Percentiles rank a stretch among this genome's conserved stretches.
phyloP scores from a whole-genome alignment of 2,329 filamentous ascomycete species.

The Plenodomus tracheiphilus region DNA sequence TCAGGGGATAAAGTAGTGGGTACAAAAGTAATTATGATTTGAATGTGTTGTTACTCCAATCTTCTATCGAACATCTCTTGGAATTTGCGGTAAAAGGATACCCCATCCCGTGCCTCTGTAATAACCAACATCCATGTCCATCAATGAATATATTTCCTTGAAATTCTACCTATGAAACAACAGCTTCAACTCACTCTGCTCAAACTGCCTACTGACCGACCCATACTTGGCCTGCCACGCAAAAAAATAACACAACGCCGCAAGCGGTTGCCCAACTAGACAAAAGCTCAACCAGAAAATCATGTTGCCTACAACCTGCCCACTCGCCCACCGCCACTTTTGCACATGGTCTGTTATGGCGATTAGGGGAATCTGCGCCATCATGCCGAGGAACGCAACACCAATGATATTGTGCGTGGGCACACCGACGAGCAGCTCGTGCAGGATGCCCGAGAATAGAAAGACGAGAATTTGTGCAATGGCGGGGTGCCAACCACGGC shows the following conservation, averaged over 20 bases:
- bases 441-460: slow-evolving; percentile 81
- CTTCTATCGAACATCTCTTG: no score
- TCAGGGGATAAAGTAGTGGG: no score
- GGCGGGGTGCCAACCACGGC: slow-evolving; percentile 74
- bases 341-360: slow-evolving; percentile 76
- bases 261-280: slow-evolving; percentile 90
- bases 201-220: slow-evolving; percentile 61
- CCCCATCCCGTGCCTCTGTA: no score
- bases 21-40: no score
- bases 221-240: slow-evolving; percentile 99
- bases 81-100: no score
- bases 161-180: slow-evolving; percentile 16
- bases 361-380: slow-evolving; percentile 89
- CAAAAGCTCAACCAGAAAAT: slow-evolving; percentile 98
- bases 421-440: slow-evolving; percentile 90
- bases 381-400: slow-evolving; percentile 92
- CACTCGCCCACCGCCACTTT: slow-evolving; percentile 73
- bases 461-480: slow-evolving; percentile 82
- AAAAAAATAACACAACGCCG: slow-evolving; percentile 92
- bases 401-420: slow-evolving; percentile 94
- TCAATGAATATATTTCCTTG: no score
- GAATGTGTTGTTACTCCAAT: no score
- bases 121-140: no score
- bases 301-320: slow-evolving; percentile 82
- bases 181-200: slow-evolving; percentile 25